Base-by-base conservation (phyloP, 345 rosid species). In the Populus tremula region DNA sequence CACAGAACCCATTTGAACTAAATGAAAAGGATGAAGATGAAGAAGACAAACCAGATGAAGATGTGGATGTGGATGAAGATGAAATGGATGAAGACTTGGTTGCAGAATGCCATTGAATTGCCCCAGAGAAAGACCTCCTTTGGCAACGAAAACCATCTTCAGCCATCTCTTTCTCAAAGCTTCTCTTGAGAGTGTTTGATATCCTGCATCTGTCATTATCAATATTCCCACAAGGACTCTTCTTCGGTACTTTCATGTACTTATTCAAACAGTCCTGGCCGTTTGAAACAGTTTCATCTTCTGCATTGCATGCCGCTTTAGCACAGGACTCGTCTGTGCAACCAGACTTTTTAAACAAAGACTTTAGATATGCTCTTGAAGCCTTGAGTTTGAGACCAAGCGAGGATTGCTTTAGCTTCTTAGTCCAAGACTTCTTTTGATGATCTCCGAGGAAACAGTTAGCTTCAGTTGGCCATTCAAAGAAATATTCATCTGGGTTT, bases 41-140 rank as follows among this genome's bases (percentile, higher is more conserved):
- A 0, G 91, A 90, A 0, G 91, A 90, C 0, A 90, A 80, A 12
- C 74, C 80, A 0, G 93, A 85, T 0, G 92, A 87, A 16, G 78
- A 82, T 29, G 88, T 64, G 0, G 78, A 82, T 29, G 88, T 64
- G 0, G 78, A 47, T 38, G 71, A 25, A 13, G 43, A 49, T 23
- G 71, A 18, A 17, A 41, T 36, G 6, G 31, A 10, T 18, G 53
- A 86, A 78, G 85, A 85, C 79, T 87, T 92, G 13, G 82, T 62
- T 29, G 77, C 70, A 20, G 89, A 87, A 78, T 89, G 92, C 75
- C 90, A 73, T 43, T 87, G 94, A 75, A 93, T 87, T 23, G 85
- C 96, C 12, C 94, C 96, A 17, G 99, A 92, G 82, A 91, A 96
- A 0, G 98, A 93, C 85, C 89, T 92, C 43, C 99, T 88, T 50